Evolutionary conservation across 2,329 filamentous ascomycete genomes (phyloP), one percentile per base, ranked within the genome.

Genomic region (Penicillium expansum): DNA sequence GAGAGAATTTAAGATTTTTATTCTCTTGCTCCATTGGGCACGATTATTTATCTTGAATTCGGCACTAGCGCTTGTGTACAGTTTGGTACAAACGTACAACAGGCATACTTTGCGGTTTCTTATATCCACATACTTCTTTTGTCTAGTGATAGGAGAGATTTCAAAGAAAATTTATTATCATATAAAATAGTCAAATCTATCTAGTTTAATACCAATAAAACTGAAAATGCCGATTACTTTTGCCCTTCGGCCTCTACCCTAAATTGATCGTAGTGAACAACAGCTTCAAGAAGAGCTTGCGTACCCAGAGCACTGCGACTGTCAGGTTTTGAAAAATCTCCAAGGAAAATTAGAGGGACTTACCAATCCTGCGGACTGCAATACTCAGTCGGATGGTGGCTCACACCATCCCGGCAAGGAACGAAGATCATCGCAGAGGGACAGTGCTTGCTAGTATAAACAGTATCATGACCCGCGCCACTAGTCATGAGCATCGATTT

Each of bases 361-460:
- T 61, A 71, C 68, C 68, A 71, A 51, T 72, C 62, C 22, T 83
- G 80, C 0, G 77, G 76, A n/a, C 73, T 78, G 29, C 81, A 81
- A 60, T 82, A 85, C 63, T 86, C 84, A 13, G 79, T 74, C 4
- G 84, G 83, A 61, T 85, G 80, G 64, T 86, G 83, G 58, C 80
- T 83, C 18, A 86, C 73, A 0, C 84, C 84, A 55, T 83, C 78
- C 62, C 74, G 76, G 56, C 81, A 84, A 10, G 83, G 83, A 7
- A 85, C 81, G 58, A 86, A 86, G n/a, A 86, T 84, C 83, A 86
- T 86, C 16, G 80, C 78, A 4, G 83, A 84, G 14, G 83, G 84
- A 50, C 79, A 83, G 35, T 74, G 74, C 51, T 79, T 76, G 56
- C 78, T 83, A 11, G 82, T 79, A 60, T 84, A 82, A 8, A 85